These are phyloP conservation scores for Circinella umbellata DNA, from an alignment of 371 early-diverging fungal species.

Conservation along the genomic window DNA sequence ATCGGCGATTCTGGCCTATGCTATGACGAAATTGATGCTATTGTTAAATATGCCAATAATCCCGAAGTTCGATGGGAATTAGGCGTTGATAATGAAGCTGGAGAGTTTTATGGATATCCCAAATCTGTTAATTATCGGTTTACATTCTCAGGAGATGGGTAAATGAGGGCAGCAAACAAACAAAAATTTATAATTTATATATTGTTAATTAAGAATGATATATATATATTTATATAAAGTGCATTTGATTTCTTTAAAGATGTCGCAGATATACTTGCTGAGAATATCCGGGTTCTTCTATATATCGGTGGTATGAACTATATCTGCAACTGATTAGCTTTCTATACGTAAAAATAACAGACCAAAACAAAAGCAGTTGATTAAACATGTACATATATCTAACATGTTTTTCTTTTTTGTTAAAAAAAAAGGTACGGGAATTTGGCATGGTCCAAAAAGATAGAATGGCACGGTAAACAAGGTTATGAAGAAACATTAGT, in stretches of 20 bases:
- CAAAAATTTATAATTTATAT: too few species aligned
- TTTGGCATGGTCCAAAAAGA: conserved; percentile 80
- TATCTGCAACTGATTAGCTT: conserved; percentile 74
- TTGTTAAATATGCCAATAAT: conserved; percentile 74
- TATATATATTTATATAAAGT: background rate
- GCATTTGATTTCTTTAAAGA: background rate
- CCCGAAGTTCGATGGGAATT: conserved; percentile 73
- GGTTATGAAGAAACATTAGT: conserved; percentile 69
- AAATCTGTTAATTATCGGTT: conserved; percentile 74
- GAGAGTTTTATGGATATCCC: conserved; percentile 75
- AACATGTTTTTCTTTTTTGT: too few species aligned
- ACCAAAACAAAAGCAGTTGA: too few species aligned
- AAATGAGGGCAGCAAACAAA: conserved; percentile 13
- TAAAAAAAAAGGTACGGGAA: conserved; percentile 54
- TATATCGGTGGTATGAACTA: conserved; percentile 80
- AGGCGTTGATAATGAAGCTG: conserved; percentile 65
- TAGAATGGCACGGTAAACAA: conserved; percentile 80
- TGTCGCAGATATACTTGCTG: conserved; percentile 64
- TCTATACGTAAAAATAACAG: too few species aligned
- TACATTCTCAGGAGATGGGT: conserved; percentile 78
- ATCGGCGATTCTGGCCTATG: conserved; percentile 67
- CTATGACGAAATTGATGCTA: conserved; percentile 77
- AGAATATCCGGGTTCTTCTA: conserved; percentile 78
- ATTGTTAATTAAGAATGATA: too few species aligned
- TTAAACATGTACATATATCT: too few species aligned